These are phyloP conservation scores for Quercus glauca DNA, from an alignment of 306 rosid genomes.

Conservation along the genomic window DNA sequence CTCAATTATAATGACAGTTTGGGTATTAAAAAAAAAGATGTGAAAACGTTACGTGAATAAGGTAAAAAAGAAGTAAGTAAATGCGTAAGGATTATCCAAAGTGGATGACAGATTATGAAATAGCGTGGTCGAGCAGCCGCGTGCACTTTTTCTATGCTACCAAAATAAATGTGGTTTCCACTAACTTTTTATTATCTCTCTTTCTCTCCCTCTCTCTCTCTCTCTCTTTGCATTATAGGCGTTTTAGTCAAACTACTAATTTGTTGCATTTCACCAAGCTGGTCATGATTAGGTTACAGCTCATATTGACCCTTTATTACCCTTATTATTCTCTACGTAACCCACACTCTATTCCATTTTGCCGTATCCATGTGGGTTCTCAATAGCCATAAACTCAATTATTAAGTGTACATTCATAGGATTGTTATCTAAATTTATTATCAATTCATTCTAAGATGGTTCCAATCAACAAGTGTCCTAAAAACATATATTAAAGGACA, in stretches of 20 bases:
- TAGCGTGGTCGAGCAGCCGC: constrained; percentile 62
- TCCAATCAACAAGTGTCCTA: too few species aligned
- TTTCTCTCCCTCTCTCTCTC: neutral
- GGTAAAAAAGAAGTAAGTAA: neutral
- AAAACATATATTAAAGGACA: too few species aligned
- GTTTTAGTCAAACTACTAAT: too few species aligned
- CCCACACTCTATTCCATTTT: neutral
- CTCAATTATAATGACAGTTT: neutral
- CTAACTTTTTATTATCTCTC: neutral
- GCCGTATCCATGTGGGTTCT: neutral
- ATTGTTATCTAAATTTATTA: too few species aligned
- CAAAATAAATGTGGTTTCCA: neutral
- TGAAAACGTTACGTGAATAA: neutral
- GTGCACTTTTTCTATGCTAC: constrained; percentile 19
- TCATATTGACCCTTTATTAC: neutral
- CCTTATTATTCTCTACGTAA: neutral
- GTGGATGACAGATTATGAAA: neutral
- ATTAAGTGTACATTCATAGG: neutral
- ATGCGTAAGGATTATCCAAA: constrained; percentile 7
- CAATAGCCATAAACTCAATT: neutral
- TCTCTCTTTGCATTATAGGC: too few species aligned
- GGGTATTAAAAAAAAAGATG: neutral
- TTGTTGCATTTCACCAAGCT: neutral
- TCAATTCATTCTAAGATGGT: too few species aligned
- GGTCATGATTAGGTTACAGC: neutral